Evolutionary conservation across 2,329 filamentous ascomycete genomes (phyloP).

Genomic region (Verticillium zaregamsianum): DNA sequence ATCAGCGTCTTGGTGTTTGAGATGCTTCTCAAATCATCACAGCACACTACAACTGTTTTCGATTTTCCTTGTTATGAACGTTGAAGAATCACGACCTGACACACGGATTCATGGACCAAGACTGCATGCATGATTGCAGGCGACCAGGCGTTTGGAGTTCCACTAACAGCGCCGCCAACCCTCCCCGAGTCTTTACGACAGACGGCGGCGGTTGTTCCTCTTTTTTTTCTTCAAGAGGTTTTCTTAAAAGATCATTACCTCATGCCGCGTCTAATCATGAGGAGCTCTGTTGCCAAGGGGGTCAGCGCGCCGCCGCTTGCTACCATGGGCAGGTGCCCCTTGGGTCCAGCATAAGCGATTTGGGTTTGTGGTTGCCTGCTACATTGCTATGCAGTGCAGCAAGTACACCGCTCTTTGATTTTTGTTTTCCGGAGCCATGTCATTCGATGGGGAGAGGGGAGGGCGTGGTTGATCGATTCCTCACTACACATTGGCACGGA

Average conservation of each 20-base stretch:
- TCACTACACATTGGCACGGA: not conserved
- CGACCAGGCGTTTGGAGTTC: slow-evolving; percentile 14
- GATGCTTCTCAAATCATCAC: slow-evolving; percentile 2
- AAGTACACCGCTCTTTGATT: not conserved
- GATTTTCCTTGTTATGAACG: not conserved
- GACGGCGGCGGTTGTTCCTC: slow-evolving; percentile 1
- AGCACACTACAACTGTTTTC: slow-evolving; percentile 3
- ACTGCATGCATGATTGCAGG: slow-evolving; percentile 12
- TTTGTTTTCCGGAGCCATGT: not conserved
- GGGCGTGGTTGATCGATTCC: not conserved
- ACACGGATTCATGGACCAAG: slow-evolving; percentile 13
- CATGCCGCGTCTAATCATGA: not conserved
- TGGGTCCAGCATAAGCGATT: slow-evolving; percentile 1
- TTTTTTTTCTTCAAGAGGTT: slow-evolving; percentile 4
- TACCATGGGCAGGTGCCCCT: slow-evolving; percentile 12
- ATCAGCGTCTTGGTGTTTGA: not conserved
- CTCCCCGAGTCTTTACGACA: not conserved
- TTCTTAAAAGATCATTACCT: not conserved
- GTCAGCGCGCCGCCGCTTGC: slow-evolving; percentile 5
- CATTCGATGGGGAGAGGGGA: not conserved
- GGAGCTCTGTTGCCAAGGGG: slow-evolving; percentile 2
- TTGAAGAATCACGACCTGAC: slow-evolving; percentile 1
- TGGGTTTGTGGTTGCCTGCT: not conserved
- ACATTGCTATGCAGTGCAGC: not conserved
- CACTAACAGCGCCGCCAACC: not conserved